phyloP scores from a whole-genome alignment of 768 basidiomycete genomes.

The Termitomyces eurrhizus region DNA sequence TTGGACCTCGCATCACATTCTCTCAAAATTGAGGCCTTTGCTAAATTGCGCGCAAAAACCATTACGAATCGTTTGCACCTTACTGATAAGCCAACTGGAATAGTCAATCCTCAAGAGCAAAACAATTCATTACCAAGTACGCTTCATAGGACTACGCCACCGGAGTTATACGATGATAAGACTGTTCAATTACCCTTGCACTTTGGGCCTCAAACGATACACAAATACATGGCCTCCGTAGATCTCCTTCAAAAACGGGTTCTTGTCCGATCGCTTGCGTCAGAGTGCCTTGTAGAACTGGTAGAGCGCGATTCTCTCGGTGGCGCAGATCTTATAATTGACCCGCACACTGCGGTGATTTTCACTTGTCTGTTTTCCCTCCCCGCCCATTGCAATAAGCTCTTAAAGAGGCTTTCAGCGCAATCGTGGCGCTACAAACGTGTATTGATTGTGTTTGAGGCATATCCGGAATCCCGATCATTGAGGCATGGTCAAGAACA shows the following conservation, averaged over 20 bases:
- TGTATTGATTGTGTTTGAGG: slow-evolving; percentile 64
- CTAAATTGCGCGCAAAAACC: slow-evolving; percentile 36
- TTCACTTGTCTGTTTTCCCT: slow-evolving; percentile 29
- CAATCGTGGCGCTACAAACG: slow-evolving; percentile 62
- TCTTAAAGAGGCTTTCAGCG: slow-evolving; percentile 39
- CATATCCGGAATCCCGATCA: slow-evolving; percentile 48
- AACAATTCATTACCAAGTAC: background rate
- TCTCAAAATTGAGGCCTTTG: slow-evolving; percentile 33
- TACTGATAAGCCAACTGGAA: slow-evolving; percentile 3
- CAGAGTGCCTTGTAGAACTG: slow-evolving; percentile 48
- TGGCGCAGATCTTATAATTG: slow-evolving; percentile 65
- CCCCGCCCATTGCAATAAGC: slow-evolving; percentile 40
- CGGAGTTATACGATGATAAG: slow-evolving; percentile 37
- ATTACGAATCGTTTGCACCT: slow-evolving; percentile 15
- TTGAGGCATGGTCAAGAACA: slow-evolving; percentile 15
- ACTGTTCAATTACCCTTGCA: slow-evolving; percentile 41
- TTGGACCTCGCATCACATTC: slow-evolving; percentile 17
- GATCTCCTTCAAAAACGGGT: slow-evolving; percentile 64
- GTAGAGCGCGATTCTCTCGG: slow-evolving; percentile 60
- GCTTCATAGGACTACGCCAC: slow-evolving; percentile 27
- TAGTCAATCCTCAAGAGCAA: background rate
- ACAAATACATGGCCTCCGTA: slow-evolving; percentile 70
- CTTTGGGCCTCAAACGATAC: slow-evolving; percentile 31
- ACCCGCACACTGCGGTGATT: slow-evolving; percentile 50
- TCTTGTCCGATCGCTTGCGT: slow-evolving; percentile 49